Percentiles rank a stretch among this genome's conserved stretches.
These are phyloP conservation scores for Lipomyces sp. DNA, from an alignment of 805 yeast genomes.

Conservation along the genomic window DNA sequence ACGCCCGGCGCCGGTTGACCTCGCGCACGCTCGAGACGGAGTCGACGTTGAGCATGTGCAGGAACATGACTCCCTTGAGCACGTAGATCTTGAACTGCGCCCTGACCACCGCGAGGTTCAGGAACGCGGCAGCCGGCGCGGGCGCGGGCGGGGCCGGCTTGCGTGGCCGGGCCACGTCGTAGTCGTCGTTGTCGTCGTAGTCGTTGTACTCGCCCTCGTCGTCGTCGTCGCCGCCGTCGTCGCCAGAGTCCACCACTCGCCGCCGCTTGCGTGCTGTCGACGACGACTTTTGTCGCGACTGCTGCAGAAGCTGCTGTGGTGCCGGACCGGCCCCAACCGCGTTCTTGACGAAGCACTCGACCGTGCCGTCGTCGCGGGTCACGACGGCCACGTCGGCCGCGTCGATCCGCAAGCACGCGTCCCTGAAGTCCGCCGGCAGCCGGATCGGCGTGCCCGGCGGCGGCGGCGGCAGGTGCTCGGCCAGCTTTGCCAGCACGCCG, in stretches of 20 bases:
- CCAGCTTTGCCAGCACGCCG: slow-evolving; percentile 4
- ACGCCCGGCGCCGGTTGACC: slow-evolving; percentile 9
- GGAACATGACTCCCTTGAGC: background rate
- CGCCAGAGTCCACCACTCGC: background rate
- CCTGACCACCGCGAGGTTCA: slow-evolving; percentile 2
- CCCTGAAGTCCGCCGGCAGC: slow-evolving; percentile 9
- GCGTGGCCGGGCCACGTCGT: background rate
- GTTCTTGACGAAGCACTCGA: slow-evolving; percentile 1
- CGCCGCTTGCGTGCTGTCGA: background rate
- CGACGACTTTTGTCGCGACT: too few species aligned
- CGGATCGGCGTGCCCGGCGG: slow-evolving; percentile 1
- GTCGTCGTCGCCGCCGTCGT: too few species aligned
- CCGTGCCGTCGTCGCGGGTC: slow-evolving; percentile 8
- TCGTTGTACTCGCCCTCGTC: too few species aligned
- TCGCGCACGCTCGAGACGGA: slow-evolving; percentile 7
- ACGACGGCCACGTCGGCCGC: slow-evolving; percentile 1
- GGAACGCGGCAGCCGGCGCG: background rate
- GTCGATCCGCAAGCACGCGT: slow-evolving; percentile 3
- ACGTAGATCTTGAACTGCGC: slow-evolving; percentile 14
- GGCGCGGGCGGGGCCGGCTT: background rate
- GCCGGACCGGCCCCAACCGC: too few species aligned
- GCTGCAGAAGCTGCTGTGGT: too few species aligned
- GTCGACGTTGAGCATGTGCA: slow-evolving; percentile 7
- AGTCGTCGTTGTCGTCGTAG: background rate
- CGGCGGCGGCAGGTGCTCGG: background rate